phyloP scores from a whole-genome alignment of 2,329 filamentous ascomycete species.

The Onygenales sp. region DNA sequence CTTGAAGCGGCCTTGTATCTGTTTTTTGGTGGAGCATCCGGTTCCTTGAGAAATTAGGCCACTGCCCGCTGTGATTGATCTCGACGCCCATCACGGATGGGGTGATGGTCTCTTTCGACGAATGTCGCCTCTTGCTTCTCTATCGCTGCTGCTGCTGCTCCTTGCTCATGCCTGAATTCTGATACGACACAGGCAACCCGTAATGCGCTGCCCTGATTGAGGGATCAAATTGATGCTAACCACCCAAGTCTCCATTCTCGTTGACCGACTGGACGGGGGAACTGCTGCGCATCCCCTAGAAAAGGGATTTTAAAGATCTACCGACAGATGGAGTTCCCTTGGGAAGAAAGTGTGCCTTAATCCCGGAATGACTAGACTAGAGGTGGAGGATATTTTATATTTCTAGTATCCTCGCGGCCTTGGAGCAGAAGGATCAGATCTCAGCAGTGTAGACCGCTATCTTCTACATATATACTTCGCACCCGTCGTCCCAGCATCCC shows the following conservation, averaged over 20 bases:
- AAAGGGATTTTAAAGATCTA: slow-evolving; percentile 1
- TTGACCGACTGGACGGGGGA: slow-evolving; percentile 1
- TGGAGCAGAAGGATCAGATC: no score
- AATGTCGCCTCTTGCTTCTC: background rate
- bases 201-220: background rate
- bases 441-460: no score
- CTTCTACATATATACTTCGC: no score
- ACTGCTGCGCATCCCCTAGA: background rate
- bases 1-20: background rate
- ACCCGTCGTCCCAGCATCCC: no score
- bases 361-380: background rate
- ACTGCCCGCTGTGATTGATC: no score
- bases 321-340: background rate
- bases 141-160: background rate
- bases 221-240: slow-evolving; percentile 1
- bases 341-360: background rate
- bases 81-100: no score
- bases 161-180: background rate
- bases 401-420: background rate
- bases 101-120: background rate
- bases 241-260: background rate
- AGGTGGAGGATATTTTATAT: background rate
- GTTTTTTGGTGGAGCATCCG: slow-evolving; percentile 1
- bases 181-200: background rate
- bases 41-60: background rate